Percentiles rank a stretch among this genome's conserved stretches.
Conservation (phyloP, 768 basidiomycete genomes). For the Tulasnella sp. region DNA sequence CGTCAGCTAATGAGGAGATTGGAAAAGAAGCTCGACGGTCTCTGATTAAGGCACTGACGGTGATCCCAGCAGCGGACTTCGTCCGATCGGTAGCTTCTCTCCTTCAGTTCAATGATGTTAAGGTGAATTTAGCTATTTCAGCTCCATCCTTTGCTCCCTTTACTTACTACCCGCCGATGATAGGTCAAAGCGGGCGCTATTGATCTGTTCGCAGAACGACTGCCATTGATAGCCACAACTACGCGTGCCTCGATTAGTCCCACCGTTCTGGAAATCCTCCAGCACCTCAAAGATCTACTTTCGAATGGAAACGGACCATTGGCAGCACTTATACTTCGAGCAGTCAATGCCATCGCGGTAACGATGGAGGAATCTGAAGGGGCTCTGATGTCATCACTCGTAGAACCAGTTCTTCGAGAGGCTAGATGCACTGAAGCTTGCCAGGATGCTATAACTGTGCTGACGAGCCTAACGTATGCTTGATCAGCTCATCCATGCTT, state of each 20-base stretch:
- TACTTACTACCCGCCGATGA: not conserved
- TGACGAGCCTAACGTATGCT: conserved; percentile 24
- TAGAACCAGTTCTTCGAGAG: not conserved
- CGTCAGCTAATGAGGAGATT: not conserved
- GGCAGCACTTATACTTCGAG: conserved; percentile 21
- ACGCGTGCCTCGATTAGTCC: conserved; percentile 41
- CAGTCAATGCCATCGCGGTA: conserved; percentile 46
- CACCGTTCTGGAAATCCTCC: conserved; percentile 43
- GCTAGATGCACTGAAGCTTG: not conserved
- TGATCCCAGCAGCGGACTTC: conserved; percentile 65
- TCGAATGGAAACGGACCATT: not conserved
- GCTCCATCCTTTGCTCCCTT: fast-evolving
- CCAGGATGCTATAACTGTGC: conserved; percentile 46
- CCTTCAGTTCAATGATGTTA: conserved; percentile 39
- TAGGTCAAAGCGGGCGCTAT: conserved; percentile 61
- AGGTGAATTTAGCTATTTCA: conserved; percentile 30
- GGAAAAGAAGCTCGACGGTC: conserved; percentile 33
- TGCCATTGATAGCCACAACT: conserved; percentile 46
- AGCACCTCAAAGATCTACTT: conserved; percentile 25
- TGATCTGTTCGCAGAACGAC: conserved; percentile 52
- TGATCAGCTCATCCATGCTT: not conserved
- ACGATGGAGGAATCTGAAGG: conserved; percentile 61
- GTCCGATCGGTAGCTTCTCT: conserved; percentile 44
- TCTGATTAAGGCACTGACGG: conserved; percentile 42
- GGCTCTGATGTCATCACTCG: conserved; percentile 32